Evolutionary conservation across 169 alveolate genomes (phyloP).

Genomic region (Cyclospora cayetanensis): DNA sequence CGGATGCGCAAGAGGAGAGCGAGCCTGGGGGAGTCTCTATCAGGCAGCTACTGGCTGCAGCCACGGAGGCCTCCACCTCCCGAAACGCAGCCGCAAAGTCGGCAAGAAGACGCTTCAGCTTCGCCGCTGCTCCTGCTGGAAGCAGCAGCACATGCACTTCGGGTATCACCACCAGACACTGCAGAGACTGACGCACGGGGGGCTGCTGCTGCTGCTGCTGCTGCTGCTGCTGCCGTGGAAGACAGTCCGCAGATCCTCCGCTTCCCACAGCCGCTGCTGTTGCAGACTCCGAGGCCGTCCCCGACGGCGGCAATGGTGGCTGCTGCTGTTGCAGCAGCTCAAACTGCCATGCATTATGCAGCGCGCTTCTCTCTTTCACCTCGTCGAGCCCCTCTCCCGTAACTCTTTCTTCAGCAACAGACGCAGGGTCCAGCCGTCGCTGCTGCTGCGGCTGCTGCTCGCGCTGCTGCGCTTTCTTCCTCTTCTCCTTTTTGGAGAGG

Average conservation of each 20-base stretch:
- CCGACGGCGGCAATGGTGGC: slow-evolving; percentile 6
- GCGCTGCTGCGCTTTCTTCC: neutral
- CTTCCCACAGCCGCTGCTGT: slow-evolving; percentile 20
- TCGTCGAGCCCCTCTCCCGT: neutral
- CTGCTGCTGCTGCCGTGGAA: neutral
- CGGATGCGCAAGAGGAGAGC: neutral
- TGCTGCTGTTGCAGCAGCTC: slow-evolving; percentile 53
- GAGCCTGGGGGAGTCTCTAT: neutral
- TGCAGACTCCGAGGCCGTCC: slow-evolving; percentile 9
- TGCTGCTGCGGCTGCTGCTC: slow-evolving; percentile 56
- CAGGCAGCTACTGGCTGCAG: neutral
- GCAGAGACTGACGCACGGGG: neutral
- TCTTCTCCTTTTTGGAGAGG: neutral
- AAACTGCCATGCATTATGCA: slow-evolving; percentile 21
- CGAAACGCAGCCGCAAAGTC: neutral
- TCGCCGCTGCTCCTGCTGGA: slow-evolving; percentile 44
- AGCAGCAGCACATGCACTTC: slow-evolving; percentile 25
- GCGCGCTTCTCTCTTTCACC: neutral
- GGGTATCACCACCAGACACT: slow-evolving; percentile 18
- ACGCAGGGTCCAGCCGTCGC: neutral
- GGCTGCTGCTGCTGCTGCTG: slow-evolving; percentile 27
- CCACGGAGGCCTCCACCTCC: neutral
- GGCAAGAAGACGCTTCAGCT: neutral
- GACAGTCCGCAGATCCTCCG: neutral
- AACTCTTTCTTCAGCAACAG: neutral